These are phyloP conservation scores for Pseudevernia furfuracea DNA, from an alignment of 495 filamentous ascomycete species.

Conservation along the genomic window DNA sequence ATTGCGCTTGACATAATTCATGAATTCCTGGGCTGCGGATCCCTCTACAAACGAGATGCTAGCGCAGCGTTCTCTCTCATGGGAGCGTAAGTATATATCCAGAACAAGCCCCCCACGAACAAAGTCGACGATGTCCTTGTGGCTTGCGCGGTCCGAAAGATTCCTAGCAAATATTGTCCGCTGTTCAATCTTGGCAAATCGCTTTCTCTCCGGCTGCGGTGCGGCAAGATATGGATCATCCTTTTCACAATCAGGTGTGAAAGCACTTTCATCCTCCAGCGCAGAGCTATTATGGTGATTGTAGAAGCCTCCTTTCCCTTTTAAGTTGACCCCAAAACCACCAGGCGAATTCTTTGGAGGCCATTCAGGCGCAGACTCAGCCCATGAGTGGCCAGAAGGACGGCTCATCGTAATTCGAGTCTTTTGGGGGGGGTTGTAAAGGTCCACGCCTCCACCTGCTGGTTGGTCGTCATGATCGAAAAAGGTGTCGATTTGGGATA, in stretches of 20 bases:
- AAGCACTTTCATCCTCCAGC: constrained; percentile 31
- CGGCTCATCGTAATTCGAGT: constrained; percentile 8
- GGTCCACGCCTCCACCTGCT: constrained; percentile 27
- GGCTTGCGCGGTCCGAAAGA: constrained; percentile 55
- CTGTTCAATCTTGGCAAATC: constrained; percentile 36
- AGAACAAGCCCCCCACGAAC: constrained; percentile 64
- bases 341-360: constrained; percentile 5
- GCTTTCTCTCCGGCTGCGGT: constrained; percentile 28
- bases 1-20: constrained; percentile 54
- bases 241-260: constrained; percentile 35
- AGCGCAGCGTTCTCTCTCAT: constrained; percentile 55
- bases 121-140: constrained; percentile 57
- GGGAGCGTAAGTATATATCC: constrained; percentile 57
- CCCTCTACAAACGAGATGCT: constrained; percentile 65
- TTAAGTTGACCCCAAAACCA: neutral
- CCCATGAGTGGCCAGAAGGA: constrained; percentile 8
- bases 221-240: constrained; percentile 30
- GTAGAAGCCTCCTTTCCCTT: constrained; percentile 14
- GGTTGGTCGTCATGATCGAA: constrained; percentile 22
- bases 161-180: constrained; percentile 58
- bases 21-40: constrained; percentile 54
- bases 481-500: constrained; percentile 23
- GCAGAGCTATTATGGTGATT: constrained; percentile 25
- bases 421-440: constrained; percentile 9
- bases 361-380: constrained; percentile 6